Evolutionary conservation across 2,329 filamentous ascomycete species (phyloP).

Genomic region (Microsporum ferrugineum): DNA sequence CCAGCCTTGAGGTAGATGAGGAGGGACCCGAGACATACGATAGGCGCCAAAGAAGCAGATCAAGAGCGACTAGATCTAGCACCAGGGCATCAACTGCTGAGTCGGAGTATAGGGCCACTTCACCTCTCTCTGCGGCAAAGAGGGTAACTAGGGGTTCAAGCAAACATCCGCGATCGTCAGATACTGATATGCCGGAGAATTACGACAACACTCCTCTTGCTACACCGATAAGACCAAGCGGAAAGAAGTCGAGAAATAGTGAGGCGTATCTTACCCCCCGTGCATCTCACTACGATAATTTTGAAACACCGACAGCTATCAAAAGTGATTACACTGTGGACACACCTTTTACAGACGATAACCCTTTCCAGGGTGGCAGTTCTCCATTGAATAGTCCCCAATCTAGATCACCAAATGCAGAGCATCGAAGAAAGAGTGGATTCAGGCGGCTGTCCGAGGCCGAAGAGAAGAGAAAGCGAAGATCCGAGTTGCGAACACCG

Average conservation of each 20-base stretch:
- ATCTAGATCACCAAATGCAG: slow-evolving; percentile 21
- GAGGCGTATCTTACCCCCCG: slow-evolving; percentile 26
- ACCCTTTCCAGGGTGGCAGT: slow-evolving; percentile 83
- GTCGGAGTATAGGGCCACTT: slow-evolving; percentile 22
- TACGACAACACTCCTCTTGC: slow-evolving; percentile 23
- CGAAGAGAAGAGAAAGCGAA: slow-evolving; percentile 20
- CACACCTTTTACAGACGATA: slow-evolving; percentile 73
- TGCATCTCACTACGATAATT: slow-evolving; percentile 12
- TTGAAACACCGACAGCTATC: slow-evolving; percentile 27
- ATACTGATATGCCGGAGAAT: slow-evolving; percentile 41
- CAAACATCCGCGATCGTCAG: slow-evolving; percentile 43
- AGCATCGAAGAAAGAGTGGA: slow-evolving; percentile 43
- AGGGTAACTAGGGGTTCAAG: slow-evolving; percentile 38
- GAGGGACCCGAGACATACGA: slow-evolving; percentile 38
- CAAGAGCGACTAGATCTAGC: slow-evolving; percentile 31
- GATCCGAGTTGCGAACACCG: slow-evolving; percentile 23
- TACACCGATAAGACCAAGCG: slow-evolving; percentile 34
- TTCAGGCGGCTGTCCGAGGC: slow-evolving; percentile 30
- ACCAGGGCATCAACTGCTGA: slow-evolving; percentile 36
- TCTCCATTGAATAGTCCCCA: slow-evolving; percentile 49
- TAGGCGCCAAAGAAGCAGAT: slow-evolving; percentile 41
- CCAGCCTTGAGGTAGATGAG: slow-evolving; percentile 51
- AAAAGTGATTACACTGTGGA: slow-evolving; percentile 40
- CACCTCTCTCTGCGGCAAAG: slow-evolving; percentile 32
- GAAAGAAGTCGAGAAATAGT: slow-evolving; percentile 43